Base-by-base conservation (phyloP, 495 filamentous ascomycete genomes). In the Aspergillus carlsbadensis region DNA sequence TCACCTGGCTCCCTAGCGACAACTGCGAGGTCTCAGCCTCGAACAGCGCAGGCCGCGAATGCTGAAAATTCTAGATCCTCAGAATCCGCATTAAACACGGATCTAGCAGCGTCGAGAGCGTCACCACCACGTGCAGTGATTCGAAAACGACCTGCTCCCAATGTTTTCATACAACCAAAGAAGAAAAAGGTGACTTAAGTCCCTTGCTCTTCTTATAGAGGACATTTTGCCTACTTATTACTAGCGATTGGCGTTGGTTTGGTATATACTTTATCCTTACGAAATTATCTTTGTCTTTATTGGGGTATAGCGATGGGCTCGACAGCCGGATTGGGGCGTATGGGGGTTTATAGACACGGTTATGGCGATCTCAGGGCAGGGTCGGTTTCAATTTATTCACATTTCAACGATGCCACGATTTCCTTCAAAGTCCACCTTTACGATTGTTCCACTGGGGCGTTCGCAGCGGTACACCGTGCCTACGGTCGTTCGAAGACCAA, bases 101-200 rank as follows among this genome's bases (percentile, higher is more conserved):
- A 51, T 21, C 1, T 42, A 24, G 50, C 40, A 11, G 45, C 44
- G 11, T 50, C 56, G 15, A 45, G 46, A 26, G 45, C 44, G 20
- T 31, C 63, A 6, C 56, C 63, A 15, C 43, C 56, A 7, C 68
- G 68, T 13, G 52, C 59, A 33, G 41, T 65, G 4, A 55, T 70
- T 33, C 68, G 69, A 18, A 74, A 72, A 48, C 63, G 74, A 44
- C 61, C 69, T 6, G 52, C 68, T 13, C 69, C 67, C 2, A 73
- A 62, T 54, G 58, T 76, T 2, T 76, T 78, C 58, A 73, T 77
- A 37, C 74, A 70, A 18, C 69, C 71, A 8, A 76, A 74, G 55
- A 70, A 68, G 15, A 71, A 63, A 46, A 71, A 64, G 7, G 36
- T 68, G 24, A 55, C 40, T 21, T 63, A 39, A 56, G 17, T 6